A percentile compares a stretch with the other conserved stretches of the same genome.
phyloP scores from a whole-genome alignment of 352 stramenopile species.

The Aphanomyces cochlioides region DNA sequence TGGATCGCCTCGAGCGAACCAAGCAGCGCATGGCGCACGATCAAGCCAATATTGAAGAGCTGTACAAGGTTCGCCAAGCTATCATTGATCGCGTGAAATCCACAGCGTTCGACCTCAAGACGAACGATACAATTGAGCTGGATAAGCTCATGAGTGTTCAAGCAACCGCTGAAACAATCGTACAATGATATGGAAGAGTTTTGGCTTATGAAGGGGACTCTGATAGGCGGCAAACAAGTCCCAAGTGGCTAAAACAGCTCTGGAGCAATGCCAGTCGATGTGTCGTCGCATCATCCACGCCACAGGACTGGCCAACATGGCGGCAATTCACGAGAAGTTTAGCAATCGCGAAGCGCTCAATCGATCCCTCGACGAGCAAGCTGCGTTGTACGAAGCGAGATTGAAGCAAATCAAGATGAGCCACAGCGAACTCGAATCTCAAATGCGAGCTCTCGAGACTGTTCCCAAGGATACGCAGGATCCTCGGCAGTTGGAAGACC shows the following conservation, averaged over 20 bases:
- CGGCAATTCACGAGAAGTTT: slow-evolving; percentile 78
- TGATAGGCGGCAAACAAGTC: slow-evolving; percentile 23
- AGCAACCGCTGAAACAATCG: slow-evolving; percentile 25
- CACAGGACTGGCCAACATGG: slow-evolving; percentile 72
- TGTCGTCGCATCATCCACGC: slow-evolving; percentile 80
- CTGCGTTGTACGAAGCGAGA: slow-evolving; percentile 69
- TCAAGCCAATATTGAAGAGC: slow-evolving; percentile 56
- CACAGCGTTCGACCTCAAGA: slow-evolving; percentile 29
- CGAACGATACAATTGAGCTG: slow-evolving; percentile 26
- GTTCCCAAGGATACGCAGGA: slow-evolving; percentile 35
- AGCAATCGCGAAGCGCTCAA: slow-evolving; percentile 72
- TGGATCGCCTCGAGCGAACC: slow-evolving; percentile 61
- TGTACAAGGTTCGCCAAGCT: slow-evolving; percentile 63
- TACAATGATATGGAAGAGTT: not conserved
- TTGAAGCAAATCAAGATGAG: slow-evolving; percentile 80
- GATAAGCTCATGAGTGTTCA: slow-evolving; percentile 27
- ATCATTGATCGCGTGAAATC: slow-evolving; percentile 62
- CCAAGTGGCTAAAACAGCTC: slow-evolving; percentile 55
- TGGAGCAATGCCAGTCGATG: slow-evolving; percentile 79
- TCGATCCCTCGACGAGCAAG: slow-evolving; percentile 74
- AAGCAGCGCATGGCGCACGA: slow-evolving; percentile 64
- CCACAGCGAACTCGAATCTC: slow-evolving; percentile 62
- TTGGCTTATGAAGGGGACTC: not conserved
- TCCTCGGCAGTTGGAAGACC: slow-evolving; percentile 63
- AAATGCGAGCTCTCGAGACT: slow-evolving; percentile 55